Base-by-base conservation (phyloP, 805 yeast species). In the Kodamaea restingae region DNA sequence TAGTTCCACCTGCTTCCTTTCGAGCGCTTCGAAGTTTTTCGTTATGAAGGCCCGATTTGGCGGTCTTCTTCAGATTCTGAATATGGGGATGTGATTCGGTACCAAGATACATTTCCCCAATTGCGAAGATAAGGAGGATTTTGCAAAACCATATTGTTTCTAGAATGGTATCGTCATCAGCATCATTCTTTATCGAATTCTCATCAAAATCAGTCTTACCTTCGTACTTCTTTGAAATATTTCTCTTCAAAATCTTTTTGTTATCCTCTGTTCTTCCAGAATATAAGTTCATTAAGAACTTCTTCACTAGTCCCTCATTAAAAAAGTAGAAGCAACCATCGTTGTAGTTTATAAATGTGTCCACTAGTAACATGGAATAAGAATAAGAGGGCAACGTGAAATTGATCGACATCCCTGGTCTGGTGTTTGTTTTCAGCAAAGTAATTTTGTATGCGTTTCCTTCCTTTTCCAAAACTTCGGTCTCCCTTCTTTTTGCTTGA, bases 301-400 rank as follows among this genome's bases (percentile, higher is more conserved):
- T 76, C 52, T 83, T 84, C 17, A 83, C 86, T 15, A 83, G 53
- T 1, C 95, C 95, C 56, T 84, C 95, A 54, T 84, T 84, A 64
- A 84, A 84, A 52, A 84, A 84, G 60, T 84, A 84, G 56, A 84
- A 84, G 50, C 95, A 84, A 1, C 90, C 93, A 58, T 84, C 93
- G 50, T 84, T 84, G 56, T 83, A 84, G 37, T 82, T 81, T 38
- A 84, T 75, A 48, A 84, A 84, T 0, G 87, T 80, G 53, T 84
- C 91, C 9, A 84, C 84, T 35, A 84, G 61, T 10, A 82, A 56
- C 75, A 81, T 75, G 5, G 91, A 88, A 56, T 84, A 83, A 3
- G 86, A 76, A 47, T 82, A 84, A 10, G 87, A 78, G 1, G 95
- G 95, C 12, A 84, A 63, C 0, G 86, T 75, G 53, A 83, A 82